Base-by-base conservation (phyloP, 169 alveolate species). In the Theileria orientalis region DNA sequence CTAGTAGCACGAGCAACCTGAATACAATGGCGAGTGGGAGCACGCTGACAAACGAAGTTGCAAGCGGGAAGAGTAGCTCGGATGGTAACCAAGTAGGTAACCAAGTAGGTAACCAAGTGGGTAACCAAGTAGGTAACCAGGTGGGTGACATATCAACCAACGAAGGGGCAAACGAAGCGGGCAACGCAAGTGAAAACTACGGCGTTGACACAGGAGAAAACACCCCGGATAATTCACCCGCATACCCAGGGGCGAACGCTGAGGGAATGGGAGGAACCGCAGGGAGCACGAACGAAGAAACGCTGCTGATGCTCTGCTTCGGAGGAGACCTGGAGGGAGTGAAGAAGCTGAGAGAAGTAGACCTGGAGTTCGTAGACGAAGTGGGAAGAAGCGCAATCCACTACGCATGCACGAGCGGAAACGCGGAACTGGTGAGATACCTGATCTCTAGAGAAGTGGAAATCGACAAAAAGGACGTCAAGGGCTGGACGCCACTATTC, bases 371-470 rank as follows among this genome's bases (percentile, higher is more conserved):
- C 72, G 88, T 84, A 14, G 95, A 92, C 63, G 87, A 90, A 32
- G 91, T 92, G 23, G 95, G 95, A n/a, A 85, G 95, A 44, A 85
- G 90, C 56, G 95, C 95, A 27, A 62, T 92, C 51, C 95, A 92
- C 71, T 92, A 92, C 80, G 94, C 95, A 52, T 74, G 93, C 60
- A 94, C 93, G 25, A 83, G 92, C 60, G 94, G 95, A 11, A 86
- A 91, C 60, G 74, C 47, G 42, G 90, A 83, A 32, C 84, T 90
- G 41, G 90, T 91, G 62, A 76, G 85, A 57, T 49, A 84, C 35
- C 61, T 92, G 21, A 73, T 92, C 61, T 59, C 85, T 44, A 69
- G 78, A 47, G 91, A 90, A 19, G 92, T 86, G 8, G 85, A 92
- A 59, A 89, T 92, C 33, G 89, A 92, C 67, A 82, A 77, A 35